Base-by-base conservation (phyloP, 2,329 filamentous ascomycete species). In the Colletotrichum spaethianum region DNA sequence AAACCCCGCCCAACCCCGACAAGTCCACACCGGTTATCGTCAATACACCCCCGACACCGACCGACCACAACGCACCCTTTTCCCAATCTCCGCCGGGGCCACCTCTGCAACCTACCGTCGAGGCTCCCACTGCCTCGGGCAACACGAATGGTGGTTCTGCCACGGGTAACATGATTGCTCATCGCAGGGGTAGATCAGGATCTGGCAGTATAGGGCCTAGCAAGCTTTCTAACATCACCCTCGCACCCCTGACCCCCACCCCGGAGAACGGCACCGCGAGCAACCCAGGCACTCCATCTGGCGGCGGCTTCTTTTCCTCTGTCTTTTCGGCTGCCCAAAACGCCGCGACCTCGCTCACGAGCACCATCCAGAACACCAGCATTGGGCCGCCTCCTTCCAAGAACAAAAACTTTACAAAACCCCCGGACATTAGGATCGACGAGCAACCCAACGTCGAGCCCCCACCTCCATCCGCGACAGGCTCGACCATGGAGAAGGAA, bases 251-350 rank as follows among this genome's bases (percentile, higher is more conserved):
- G 63, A 93, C 95, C 3, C 94, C 95, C 9, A 93, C 92, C 0
- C 86, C 90, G 46, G 95, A 98, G 80, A 87, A 83, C 81, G 92
- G 92, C 76, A 78, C 82, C 4, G 82, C 60, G 44, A 68, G 82
- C 73, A 73, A 83, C 74, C 63, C 86, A 75, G 77, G 81, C 67
- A 79, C 85, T n/a, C 91, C 90, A 73, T 78, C 79, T 78, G 90
- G 89, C 38, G 87, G 88, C 46, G 92, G 95, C 1, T 98, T 99
- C 84, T 98, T 99, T 83, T 97, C 94, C 5, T 95, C 94, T 33
- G 93, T 99, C 79, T 91, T 99, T 75, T 96, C 94, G 50, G 96
- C 93, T 56, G 96, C 96, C 23, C 96, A 98, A 82, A 98, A 93
- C 87, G 96, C 96, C 53, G 95, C 95, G 18, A 94, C 86, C 75